phyloP scores from a whole-genome alignment of 2,329 filamentous ascomycete species.

The Metarhizium rileyi region DNA sequence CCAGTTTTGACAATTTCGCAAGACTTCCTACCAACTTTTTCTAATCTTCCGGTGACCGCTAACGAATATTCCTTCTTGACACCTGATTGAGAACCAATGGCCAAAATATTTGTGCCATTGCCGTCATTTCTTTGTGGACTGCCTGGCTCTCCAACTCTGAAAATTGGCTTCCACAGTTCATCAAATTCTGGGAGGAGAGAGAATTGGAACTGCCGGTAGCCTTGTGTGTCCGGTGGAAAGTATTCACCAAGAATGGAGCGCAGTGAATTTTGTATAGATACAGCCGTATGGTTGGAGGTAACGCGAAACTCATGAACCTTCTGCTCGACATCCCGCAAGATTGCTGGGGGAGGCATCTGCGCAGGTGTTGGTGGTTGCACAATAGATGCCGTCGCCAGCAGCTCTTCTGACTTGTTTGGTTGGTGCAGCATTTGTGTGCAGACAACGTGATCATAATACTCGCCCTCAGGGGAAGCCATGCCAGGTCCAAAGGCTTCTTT shows the following conservation, averaged over 20 bases:
- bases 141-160: constrained; percentile 26
- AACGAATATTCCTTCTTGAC: constrained; percentile 41
- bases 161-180: constrained; percentile 43
- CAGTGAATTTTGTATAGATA: constrained; percentile 47
- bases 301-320: constrained; percentile 37
- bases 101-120: constrained; percentile 47
- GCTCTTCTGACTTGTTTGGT: constrained; percentile 12
- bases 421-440: constrained; percentile 20
- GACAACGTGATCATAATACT: constrained; percentile 40
- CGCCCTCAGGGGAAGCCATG: constrained; percentile 8
- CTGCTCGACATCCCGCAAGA: constrained; percentile 17
- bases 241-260: constrained; percentile 41
- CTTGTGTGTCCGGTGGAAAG: constrained; percentile 37
- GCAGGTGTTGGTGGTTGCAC: constrained; percentile 32
- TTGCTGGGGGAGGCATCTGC: constrained; percentile 30
- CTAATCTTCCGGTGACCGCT: constrained; percentile 40
- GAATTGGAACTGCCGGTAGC: constrained; percentile 39
- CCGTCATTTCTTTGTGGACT: constrained; percentile 20
- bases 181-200: constrained; percentile 38
- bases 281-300: constrained; percentile 33
- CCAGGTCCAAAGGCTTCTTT: background rate
- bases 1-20: constrained; percentile 42
- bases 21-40: constrained; percentile 42
- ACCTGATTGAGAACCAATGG: constrained; percentile 46
- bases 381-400: constrained; percentile 15